Evolutionary conservation across 2,329 filamentous ascomycete genomes (phyloP).

Genomic region (Diaporthe nobilis): DNA sequence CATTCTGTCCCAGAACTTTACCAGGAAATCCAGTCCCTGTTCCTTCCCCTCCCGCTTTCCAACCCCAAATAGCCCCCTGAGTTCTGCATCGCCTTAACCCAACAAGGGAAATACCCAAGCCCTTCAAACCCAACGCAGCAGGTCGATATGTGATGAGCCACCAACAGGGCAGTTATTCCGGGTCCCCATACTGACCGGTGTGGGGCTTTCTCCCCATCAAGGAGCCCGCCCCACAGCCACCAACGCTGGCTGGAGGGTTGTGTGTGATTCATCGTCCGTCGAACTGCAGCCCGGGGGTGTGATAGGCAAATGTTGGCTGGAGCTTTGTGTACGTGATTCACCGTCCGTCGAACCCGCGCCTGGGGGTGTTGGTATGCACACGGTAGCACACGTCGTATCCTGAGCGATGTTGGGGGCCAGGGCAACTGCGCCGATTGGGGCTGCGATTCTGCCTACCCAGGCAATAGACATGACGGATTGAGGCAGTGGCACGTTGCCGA

Average conservation of each 20-base stretch:
- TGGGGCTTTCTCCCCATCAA: background rate
- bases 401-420: background rate
- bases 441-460: background rate
- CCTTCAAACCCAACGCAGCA: no score
- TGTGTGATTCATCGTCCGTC: no score
- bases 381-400: no score
- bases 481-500: background rate
- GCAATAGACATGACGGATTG: background rate
- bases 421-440: background rate
- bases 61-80: background rate
- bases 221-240: background rate
- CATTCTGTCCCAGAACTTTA: no score
- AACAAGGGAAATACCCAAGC: background rate
- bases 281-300: background rate
- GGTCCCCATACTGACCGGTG: no score
- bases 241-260: background rate
- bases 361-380: background rate
- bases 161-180: no score
- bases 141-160: background rate
- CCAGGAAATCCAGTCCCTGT: background rate
- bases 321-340: no score
- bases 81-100: constrained; percentile 1
- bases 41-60: background rate
- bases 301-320: background rate
- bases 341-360: background rate